These are phyloP conservation scores for Dendrobium officinale DNA, from an alignment of 106 monocot species.

Conservation along the genomic window DNA sequence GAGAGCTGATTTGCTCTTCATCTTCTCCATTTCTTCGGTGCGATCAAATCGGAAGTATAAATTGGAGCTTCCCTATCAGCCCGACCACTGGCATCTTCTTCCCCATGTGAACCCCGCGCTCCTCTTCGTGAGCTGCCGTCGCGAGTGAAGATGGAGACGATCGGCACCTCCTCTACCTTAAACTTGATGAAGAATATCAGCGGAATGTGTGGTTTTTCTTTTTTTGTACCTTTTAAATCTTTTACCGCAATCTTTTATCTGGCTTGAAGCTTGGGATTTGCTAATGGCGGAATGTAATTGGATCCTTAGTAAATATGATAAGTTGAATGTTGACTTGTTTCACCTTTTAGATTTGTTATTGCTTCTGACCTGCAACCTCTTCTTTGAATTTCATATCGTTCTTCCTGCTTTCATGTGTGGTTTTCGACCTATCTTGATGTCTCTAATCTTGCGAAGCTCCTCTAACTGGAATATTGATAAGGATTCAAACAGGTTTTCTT, in stretches of 20 bases:
- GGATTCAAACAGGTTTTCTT: background rate
- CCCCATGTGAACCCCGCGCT: too few species aligned
- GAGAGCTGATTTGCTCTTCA: too few species aligned
- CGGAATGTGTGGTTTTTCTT: constrained; percentile 11
- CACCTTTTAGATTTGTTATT: background rate
- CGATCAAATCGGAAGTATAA: too few species aligned
- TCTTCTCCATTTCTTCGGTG: too few species aligned
- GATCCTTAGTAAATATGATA: background rate
- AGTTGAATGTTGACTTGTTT: background rate
- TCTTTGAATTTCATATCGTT: background rate
- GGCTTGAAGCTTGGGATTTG: background rate
- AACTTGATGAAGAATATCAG: background rate
- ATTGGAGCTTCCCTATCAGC: too few species aligned
- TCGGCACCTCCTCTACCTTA: too few species aligned
- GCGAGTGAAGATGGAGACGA: too few species aligned
- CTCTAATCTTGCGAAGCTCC: background rate
- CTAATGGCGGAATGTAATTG: background rate
- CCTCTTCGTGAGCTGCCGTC: too few species aligned
- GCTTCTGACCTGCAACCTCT: background rate
- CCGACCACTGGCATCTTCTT: too few species aligned
- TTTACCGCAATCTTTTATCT: background rate
- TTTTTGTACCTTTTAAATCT: background rate
- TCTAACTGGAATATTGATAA: background rate
- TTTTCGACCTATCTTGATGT: background rate
- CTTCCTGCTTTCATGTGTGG: background rate